Base-by-base conservation (phyloP, 2,329 filamentous ascomycete genomes). In the Corynespora cassiicola region DNA sequence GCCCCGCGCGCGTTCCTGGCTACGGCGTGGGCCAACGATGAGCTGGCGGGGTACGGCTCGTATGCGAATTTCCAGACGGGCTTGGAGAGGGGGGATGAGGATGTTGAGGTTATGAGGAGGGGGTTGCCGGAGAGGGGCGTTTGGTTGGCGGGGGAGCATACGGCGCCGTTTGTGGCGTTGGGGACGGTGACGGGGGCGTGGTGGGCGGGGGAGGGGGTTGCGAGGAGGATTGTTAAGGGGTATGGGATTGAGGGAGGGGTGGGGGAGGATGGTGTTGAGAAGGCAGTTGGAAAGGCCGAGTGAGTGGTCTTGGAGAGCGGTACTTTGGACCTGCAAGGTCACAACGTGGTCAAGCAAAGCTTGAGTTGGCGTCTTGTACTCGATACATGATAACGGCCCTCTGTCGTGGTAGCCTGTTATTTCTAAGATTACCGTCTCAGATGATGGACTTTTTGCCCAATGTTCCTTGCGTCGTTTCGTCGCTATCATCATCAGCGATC, bases 81-180 rank as follows among this genome's bases (percentile, higher is more conserved):
- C 0, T 61, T 92, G 30, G 73, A 81, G 50, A 74, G 81, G 5
- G 88, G 85, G 1, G 88, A 91, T 52, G 72, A 76, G 40, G 87
- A 95, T 61, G 82, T 96, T 31, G 79, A 85, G 62, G 62, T 68
- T 2, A 72, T 85, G 70, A 65, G 81, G 16, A 58, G 67, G 2
- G 79, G 79, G 0, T 57, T 77, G 48, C 84, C 84, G 1, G 82
- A 81, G 9, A 73, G 82, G 15, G 84, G 87, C 0, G 61, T 96
- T 7, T 96, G 90, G 90, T 76, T 96, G 50, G 90, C 90, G 0
- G 90, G 90, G 0, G 90, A 96, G 70, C 90, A 96, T 70, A 95
- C 90, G 15, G 86, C 89, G 37, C 90, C 91, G 4, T 95, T 96
- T 72, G 84, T 95, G 18, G 90, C 88, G 8, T 68, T 96, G 45